Conservation (phyloP, 2,329 filamentous ascomycete genomes). For the Diaporthe velutina region DNA sequence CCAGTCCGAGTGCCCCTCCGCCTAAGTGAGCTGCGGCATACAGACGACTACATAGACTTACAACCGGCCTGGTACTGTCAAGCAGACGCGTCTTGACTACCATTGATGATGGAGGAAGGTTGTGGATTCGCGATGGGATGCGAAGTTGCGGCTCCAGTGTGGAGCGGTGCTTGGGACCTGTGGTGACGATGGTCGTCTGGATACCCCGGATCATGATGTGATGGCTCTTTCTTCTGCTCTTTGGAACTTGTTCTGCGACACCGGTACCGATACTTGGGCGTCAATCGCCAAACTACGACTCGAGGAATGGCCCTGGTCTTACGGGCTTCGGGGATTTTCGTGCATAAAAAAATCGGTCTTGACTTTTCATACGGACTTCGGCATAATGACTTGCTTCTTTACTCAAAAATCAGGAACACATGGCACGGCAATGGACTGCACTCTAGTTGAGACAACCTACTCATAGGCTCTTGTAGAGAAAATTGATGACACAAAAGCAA, state of each 20-base stretch:
- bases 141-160: conserved; percentile 41
- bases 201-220: conserved; percentile 42
- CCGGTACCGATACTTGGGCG: conserved; percentile 30
- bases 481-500: conserved; percentile 36
- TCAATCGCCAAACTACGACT: conserved; percentile 28
- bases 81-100: conserved; percentile 32
- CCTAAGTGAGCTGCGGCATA: conserved; percentile 56
- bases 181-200: conserved; percentile 42
- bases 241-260: conserved; percentile 31
- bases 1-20: conserved; percentile 93
- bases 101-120: conserved; percentile 39
- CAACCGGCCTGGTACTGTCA: conserved; percentile 40
- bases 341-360: conserved; percentile 36
- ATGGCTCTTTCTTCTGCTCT: conserved; percentile 37
- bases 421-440: conserved; percentile 36
- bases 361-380: conserved; percentile 35
- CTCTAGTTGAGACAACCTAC: conserved; percentile 33
- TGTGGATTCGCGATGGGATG: conserved; percentile 41
- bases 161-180: conserved; percentile 41
- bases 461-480: conserved; percentile 24
- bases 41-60: conserved; percentile 39
- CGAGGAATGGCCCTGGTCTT: conserved; percentile 30
- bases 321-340: conserved; percentile 27
- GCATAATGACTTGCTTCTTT: conserved; percentile 37
- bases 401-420: conserved; percentile 37